Conservation (phyloP, 768 basidiomycete genomes). For the Stropharia rugosoannulata region DNA sequence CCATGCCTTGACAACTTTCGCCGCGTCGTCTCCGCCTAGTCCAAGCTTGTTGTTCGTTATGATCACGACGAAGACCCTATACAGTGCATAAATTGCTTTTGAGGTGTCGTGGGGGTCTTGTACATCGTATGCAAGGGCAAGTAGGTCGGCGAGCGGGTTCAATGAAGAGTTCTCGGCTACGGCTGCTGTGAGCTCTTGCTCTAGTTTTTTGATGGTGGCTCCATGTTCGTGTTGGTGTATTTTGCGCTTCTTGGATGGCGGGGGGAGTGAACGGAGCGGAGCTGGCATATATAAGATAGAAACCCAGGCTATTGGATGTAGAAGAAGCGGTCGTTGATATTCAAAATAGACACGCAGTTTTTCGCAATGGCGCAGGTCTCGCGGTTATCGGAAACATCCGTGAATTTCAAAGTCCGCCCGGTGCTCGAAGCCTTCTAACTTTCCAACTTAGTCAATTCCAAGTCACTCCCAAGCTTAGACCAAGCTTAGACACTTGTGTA, state of each 20-base stretch:
- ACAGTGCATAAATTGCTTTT: conserved; percentile 80
- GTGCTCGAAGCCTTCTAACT: no score
- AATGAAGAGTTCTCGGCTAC: conserved; percentile 59
- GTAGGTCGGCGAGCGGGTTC: conserved; percentile 76
- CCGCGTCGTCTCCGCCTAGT: conserved; percentile 47
- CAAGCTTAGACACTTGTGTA: no score
- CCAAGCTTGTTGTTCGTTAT: conserved; percentile 59
- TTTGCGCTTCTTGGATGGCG: conserved; percentile 51
- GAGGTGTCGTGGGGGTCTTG: conserved; percentile 56
- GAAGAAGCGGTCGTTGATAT: background rate
- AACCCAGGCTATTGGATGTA: background rate
- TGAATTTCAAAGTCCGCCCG: no score
- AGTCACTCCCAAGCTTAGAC: no score
- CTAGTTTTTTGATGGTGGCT: conserved; percentile 44
- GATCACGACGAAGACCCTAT: conserved; percentile 71
- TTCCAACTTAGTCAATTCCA: no score
- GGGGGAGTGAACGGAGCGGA: conserved; percentile 45
- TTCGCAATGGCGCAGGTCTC: no score
- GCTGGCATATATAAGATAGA: conserved; percentile 3
- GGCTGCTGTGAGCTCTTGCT: conserved; percentile 54
- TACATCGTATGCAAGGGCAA: conserved; percentile 51
- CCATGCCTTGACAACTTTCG: conserved; percentile 75
- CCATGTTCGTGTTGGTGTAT: conserved; percentile 28
- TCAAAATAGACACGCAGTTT: background rate
- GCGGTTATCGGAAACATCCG: no score